Base-by-base conservation (phyloP, 176 grass and related monocot genomes). In the Melocanna baccifera region DNA sequence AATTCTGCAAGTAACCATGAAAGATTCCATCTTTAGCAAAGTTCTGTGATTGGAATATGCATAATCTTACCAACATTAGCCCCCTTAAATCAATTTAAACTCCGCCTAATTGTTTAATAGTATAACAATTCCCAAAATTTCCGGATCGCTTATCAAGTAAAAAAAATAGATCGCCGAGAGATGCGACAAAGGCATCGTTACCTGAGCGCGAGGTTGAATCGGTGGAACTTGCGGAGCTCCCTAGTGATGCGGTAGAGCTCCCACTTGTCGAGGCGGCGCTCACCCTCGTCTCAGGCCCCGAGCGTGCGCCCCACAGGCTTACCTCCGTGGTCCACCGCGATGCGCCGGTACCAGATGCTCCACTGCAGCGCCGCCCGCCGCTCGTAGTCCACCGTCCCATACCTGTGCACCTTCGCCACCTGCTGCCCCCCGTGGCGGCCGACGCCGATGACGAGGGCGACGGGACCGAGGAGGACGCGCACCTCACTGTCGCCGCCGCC, bases 161-260 rank as follows among this genome's bases (percentile, higher is more conserved):
- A 36, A 36, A 72, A 58, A 75, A 51, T 34, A 42, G 34, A 61
- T 64, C 19, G 4, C 10, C 12, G 23, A 6, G 29, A 69, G 30
- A 41, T 16, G 30, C 9, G 62, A 39, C 2, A 1, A 47, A 45
- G 23, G 30, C 64, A 75, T 19, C 26, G 19, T 12, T 16, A 69
- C 5, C 16, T 79, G 71, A 98, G 87, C 14, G 96, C 93, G 32
- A 91, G 86, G 70, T 85, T 88, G 62, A 84, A 87, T 3, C 91
- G 88, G 47, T 93, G 88, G 81, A 93, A 95, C 73, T 98, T 98
- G 23, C 92, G 86, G 58, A 95, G 89, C 87, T 98, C 93, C 88
- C 79, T 93, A 42, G 87, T 80, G 50, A 95, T 80, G 48, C 93
- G 89, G 70, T 91, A 92, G 69, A 95, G 85, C 79, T 93, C 91